Evolutionary conservation across 768 basidiomycete species (phyloP).

Genomic region (Mycena crocata): DNA sequence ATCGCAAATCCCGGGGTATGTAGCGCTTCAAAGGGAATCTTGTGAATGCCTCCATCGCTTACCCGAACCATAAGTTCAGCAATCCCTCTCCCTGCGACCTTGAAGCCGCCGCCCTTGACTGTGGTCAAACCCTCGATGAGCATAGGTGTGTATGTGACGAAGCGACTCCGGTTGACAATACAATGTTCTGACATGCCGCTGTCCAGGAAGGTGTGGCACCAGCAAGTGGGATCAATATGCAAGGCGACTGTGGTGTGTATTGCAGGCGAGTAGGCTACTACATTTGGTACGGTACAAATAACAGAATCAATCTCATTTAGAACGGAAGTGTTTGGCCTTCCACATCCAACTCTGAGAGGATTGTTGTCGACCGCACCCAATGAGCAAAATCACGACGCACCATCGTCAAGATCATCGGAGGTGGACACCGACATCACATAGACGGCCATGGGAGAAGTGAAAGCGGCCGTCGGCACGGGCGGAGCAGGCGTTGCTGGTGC

Average conservation of each 20-base stretch:
- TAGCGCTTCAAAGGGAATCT: not conserved
- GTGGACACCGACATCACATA: not conserved
- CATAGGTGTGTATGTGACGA: not conserved
- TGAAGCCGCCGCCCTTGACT: not conserved
- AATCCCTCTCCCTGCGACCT: not conserved
- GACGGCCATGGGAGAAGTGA: not conserved
- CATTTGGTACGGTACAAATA: conserved; percentile 5
- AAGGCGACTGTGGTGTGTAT: not conserved
- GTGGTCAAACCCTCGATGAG: not conserved
- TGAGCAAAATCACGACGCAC: not conserved
- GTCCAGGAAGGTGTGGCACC: not conserved
- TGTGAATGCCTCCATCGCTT: not conserved
- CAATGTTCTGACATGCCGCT: conserved; percentile 3
- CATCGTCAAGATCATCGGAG: not conserved
- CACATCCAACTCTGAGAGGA: not conserved
- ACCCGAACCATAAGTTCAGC: not conserved
- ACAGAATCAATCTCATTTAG: not conserved
- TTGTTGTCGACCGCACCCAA: not conserved
- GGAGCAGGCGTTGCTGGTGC: not conserved
- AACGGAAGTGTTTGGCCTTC: not conserved
- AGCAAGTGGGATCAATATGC: not conserved
- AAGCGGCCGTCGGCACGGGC: not conserved
- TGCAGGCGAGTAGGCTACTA: no score
- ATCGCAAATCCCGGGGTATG: not conserved
- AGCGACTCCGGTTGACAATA: not conserved